phyloP scores from a whole-genome alignment of 2,329 filamentous ascomycete species.

The Aureobasidium sp. region DNA sequence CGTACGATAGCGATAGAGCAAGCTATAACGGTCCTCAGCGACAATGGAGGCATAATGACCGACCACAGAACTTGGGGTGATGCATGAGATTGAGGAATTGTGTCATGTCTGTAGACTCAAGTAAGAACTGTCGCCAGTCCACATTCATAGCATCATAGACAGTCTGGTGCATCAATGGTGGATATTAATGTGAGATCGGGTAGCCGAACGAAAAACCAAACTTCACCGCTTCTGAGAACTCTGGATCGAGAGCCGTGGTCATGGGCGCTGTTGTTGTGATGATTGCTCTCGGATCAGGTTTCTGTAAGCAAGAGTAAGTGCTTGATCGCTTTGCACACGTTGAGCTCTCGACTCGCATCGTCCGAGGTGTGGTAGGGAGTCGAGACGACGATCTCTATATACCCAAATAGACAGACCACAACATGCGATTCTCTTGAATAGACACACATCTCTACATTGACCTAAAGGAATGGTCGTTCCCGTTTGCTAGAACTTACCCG shows the following conservation, averaged over 20 bases:
- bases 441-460: not conserved
- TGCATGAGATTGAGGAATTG: slow-evolving; percentile 43
- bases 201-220: slow-evolving; percentile 52
- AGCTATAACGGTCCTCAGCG: too few relatives aligned
- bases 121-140: slow-evolving; percentile 46
- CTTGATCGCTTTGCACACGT: too few relatives aligned
- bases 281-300: too few relatives aligned
- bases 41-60: slow-evolving; percentile 15
- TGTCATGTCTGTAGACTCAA: slow-evolving; percentile 40
- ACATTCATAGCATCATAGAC: slow-evolving; percentile 45
- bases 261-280: not conserved
- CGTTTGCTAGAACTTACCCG: not conserved
- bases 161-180: slow-evolving; percentile 48
- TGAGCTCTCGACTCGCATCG: too few relatives aligned
- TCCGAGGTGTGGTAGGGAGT: not conserved
- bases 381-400: not conserved
- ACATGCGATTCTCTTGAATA: not conserved
- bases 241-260: not conserved
- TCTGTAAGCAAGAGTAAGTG: too few relatives aligned
- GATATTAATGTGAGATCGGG: slow-evolving; percentile 51
- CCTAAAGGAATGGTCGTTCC: not conserved
- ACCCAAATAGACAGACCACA: not conserved
- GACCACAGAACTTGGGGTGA: slow-evolving; percentile 56
- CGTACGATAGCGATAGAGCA: too few relatives aligned
- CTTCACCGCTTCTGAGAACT: slow-evolving; percentile 34